Base-by-base conservation (phyloP, 2,329 filamentous ascomycete genomes). In the Colletotrichum tofieldiae region DNA sequence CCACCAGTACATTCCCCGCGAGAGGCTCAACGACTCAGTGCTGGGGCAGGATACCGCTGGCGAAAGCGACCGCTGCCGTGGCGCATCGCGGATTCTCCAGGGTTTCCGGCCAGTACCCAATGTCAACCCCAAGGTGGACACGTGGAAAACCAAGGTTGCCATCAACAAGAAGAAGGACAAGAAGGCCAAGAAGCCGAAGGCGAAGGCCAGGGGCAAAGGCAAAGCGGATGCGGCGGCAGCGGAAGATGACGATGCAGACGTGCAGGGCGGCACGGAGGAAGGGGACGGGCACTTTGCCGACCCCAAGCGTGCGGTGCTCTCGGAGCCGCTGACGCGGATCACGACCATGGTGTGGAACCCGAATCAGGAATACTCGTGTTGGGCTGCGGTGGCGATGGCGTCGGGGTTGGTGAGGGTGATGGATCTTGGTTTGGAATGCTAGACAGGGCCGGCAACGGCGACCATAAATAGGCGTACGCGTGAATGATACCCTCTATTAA, bases 281-380 rank as follows among this genome's bases (percentile, higher is more conserved):
- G 76, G 74, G 3, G 75, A 73, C 12, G 71, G 55, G 73, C 80
- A 37, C 77, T 74, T 75, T 29, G 64, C 79, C 72, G 83, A 82
- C 61, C 80, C 84, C 0, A 83, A 82, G 5, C 82, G 86, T 47
- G 84, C 84, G 5, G 82, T 87, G 5, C 84, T 92, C 14, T 88
- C 91, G 76, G 92, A 93, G 67, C 88, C 92, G 59, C 82, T 87
- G 73, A 92, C 90, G 12, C 87, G 91, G 58, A 83, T 93, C 74
- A 90, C 90, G 6, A 84, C 86, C 1, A 82, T 92, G 32, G 86
- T 87, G 51, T 94, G 92, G 92, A 93, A 93, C 77, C 90, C 91
- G 1, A 93, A 93, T 76, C 79, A 85, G 45, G 83, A 85, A n/a
- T 91, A 86, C 76, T 90, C 91, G 16, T 91, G 87, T 75, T 93